Evolutionary conservation across 495 filamentous ascomycete genomes (phyloP), one percentile per base, ranked within the genome.

Genomic region (Hypoxylon rickii): DNA sequence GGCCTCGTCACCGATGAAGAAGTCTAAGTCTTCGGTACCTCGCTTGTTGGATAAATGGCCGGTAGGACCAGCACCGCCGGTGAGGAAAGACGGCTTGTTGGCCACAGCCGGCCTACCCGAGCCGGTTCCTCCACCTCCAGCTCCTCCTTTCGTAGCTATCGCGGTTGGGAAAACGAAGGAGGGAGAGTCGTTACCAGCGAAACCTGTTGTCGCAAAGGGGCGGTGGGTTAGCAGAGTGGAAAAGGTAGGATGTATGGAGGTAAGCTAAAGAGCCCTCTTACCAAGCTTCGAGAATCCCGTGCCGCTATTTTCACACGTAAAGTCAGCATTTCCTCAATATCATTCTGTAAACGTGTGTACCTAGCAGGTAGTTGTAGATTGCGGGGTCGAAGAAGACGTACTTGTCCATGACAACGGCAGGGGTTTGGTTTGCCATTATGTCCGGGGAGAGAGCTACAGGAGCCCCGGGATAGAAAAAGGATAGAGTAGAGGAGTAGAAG

Each of bases 381-480:
- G 50, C 47, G 60, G 46, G 56, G 56, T 56, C n/a, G n/a, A 44
- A 47, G 11, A 38, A 54, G 52, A 82, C 94, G 65, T 86, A 98
- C 94, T 98, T 98, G 94, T 98, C 94, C 90, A 98, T 98, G 90
- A 98, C 94, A 96, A 98, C 95, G 88, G 94, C 94, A 59, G 94
- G 94, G 69, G 94, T 97, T 86, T 97, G 92, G 78, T 86, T 86
- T 62, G 94, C 90, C 94, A 98, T 98, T 43, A 20, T 56, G 63
- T 20, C 32, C 55, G 58, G 50, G 55, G 59, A 58, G 47, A 53
- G n/a, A 62, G 66, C 64, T 63, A 51, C 41, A 41, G 34, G 31
- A 58, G 50, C 47, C 53, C 26, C 51, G 48, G 19, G 43, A 44
- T 39, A 33, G 55, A 40, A 51, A 69, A 67, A 63, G 41, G 16